A percentile compares a stretch with the other conserved stretches of the same genome.
Evolutionary conservation across 345 rosid genomes (phyloP).

Genomic region (Moricandia moricandioides): DNA sequence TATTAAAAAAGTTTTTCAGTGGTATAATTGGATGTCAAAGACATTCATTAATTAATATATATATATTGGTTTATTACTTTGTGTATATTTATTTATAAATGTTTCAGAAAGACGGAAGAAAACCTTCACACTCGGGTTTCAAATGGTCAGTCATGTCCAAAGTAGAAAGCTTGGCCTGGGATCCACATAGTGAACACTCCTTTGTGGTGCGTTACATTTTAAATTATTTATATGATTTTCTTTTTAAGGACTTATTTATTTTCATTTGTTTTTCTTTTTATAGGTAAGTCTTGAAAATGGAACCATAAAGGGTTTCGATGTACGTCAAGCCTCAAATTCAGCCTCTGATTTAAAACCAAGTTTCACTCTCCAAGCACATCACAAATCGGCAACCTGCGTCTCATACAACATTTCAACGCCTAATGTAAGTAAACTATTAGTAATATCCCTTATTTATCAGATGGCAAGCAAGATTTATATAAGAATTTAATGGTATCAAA

Average conservation of each 20-base stretch:
- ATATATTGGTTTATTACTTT: background rate
- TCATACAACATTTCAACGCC: slow-evolving; percentile 57
- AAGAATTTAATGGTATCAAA: background rate
- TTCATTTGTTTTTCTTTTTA: slow-evolving; percentile 6
- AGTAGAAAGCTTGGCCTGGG: slow-evolving; percentile 91
- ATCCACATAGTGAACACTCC: slow-evolving; percentile 74
- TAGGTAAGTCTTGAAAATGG: slow-evolving; percentile 91
- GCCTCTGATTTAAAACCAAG: slow-evolving; percentile 49
- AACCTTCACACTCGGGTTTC: slow-evolving; percentile 68
- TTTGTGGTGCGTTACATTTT: slow-evolving; percentile 62
- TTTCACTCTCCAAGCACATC: slow-evolving; percentile 79
- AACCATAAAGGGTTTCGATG: slow-evolving; percentile 70
- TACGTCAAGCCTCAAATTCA: slow-evolving; percentile 50
- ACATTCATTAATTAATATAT: too few species aligned
- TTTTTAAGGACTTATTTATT: background rate
- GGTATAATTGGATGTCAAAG: too few species aligned
- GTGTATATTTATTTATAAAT: slow-evolving; percentile 5
- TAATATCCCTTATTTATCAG: background rate
- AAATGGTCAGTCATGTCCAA: slow-evolving; percentile 74
- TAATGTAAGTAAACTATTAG: slow-evolving; percentile 35
- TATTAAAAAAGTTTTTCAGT: too few species aligned
- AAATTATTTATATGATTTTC: background rate
- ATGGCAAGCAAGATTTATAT: background rate
- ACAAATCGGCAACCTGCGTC: slow-evolving; percentile 67
- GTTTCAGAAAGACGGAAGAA: slow-evolving; percentile 77